phyloP scores from a whole-genome alignment of 495 filamentous ascomycete species.

The Penicillium steckii region DNA sequence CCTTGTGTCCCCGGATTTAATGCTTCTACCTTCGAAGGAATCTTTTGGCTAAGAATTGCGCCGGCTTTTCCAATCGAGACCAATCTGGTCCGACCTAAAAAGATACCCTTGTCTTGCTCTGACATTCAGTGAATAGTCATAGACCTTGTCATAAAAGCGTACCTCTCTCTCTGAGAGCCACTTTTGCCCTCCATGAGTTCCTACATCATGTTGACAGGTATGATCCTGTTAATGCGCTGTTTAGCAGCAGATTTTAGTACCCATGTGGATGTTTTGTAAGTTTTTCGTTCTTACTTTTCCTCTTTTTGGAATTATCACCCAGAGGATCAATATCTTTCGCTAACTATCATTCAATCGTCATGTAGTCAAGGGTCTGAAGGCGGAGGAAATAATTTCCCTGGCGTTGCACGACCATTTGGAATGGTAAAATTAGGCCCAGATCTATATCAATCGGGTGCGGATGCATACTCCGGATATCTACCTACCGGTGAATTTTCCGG shows the following conservation, averaged over 20 bases:
- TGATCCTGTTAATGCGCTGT: conserved; percentile 4
- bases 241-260: conserved; percentile 20
- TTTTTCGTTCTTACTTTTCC: not conserved
- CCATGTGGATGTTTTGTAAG: conserved; percentile 39
- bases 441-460: conserved; percentile 42
- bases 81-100: no score
- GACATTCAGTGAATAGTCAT: no score
- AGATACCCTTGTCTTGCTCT: no score
- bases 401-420: conserved; percentile 62
- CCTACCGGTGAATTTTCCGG: conserved; percentile 60
- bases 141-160: no score
- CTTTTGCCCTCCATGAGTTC: conserved; percentile 4
- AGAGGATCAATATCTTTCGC: not conserved
- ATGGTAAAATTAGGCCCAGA: conserved; percentile 74
- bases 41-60: no score
- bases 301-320: no score
- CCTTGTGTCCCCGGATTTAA: no score
- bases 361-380: conserved; percentile 32
- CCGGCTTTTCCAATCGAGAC: no score
- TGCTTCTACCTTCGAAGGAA: no score
- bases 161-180: not conserved
- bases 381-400: conserved; percentile 72
- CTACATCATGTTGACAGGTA: conserved; percentile 9
- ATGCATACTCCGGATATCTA: conserved; percentile 66
- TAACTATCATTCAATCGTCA: not conserved